Evolutionary conservation across 2,329 filamentous ascomycete species (phyloP).

Genomic region (Calonectria fujianensis): DNA sequence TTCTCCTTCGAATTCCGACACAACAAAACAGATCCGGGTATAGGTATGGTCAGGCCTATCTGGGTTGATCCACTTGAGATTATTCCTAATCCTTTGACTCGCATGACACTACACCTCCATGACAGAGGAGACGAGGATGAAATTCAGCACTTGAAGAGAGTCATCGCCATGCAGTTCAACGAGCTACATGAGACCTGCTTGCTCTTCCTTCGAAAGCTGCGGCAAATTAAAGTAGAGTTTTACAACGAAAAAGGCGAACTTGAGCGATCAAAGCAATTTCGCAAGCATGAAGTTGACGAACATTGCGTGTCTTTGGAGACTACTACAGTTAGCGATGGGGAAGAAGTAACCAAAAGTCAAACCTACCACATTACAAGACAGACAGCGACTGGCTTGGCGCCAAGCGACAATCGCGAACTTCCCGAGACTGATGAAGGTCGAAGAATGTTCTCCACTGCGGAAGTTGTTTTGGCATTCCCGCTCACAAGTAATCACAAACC

Average conservation of each 20-base stretch:
- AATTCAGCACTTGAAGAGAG: slow-evolving; percentile 17
- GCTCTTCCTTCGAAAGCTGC: slow-evolving; percentile 42
- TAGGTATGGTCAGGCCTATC: slow-evolving; percentile 43
- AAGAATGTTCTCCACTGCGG: slow-evolving; percentile 13
- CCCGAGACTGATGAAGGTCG: slow-evolving; percentile 16
- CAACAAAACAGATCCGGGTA: slow-evolving; percentile 26
- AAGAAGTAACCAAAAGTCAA: background rate
- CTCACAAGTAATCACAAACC: slow-evolving; percentile 13
- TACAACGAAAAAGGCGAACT: slow-evolving; percentile 15
- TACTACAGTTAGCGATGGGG: background rate
- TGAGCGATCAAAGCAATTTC: slow-evolving; percentile 31
- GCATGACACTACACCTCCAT: slow-evolving; percentile 43
- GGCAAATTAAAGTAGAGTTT: slow-evolving; percentile 33
- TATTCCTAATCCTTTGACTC: slow-evolving; percentile 33
- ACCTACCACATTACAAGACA: slow-evolving; percentile 44
- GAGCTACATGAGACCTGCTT: slow-evolving; percentile 35
- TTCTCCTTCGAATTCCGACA: slow-evolving; percentile 48
- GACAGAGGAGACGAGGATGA: slow-evolving; percentile 33
- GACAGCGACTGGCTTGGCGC: background rate
- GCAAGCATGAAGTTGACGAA: slow-evolving; percentile 27
- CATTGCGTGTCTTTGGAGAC: slow-evolving; percentile 37
- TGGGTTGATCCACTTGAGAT: slow-evolving; percentile 30
- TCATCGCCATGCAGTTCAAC: slow-evolving; percentile 35
- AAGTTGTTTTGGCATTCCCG: slow-evolving; percentile 48
- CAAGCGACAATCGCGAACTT: slow-evolving; percentile 41